Evolutionary conservation across 1,284 basidiomycete species (phyloP).

Genomic region (Boletus smithii): DNA sequence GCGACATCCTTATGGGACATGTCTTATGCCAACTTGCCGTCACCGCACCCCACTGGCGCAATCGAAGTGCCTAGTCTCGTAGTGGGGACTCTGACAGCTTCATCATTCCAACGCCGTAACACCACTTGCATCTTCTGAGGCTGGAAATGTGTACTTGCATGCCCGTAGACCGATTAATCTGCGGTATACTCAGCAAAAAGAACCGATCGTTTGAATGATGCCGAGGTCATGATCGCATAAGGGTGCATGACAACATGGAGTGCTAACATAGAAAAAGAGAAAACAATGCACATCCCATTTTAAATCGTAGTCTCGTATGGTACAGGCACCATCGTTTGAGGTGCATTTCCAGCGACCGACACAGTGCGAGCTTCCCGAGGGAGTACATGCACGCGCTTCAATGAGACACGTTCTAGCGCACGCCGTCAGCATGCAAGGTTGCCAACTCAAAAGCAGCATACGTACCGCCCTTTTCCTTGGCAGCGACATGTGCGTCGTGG

Average conservation of each 20-base stretch:
- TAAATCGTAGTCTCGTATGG: conserved; percentile 88
- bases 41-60: too few species aligned
- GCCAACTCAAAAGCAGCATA: conserved; percentile 18
- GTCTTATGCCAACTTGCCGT: too few species aligned
- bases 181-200: background rate
- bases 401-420: conserved; percentile 67
- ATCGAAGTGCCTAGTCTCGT: too few species aligned
- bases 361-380: conserved; percentile 84
- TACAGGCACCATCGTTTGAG: conserved; percentile 91
- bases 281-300: conserved; percentile 19
- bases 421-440: background rate
- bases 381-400: conserved; percentile 85
- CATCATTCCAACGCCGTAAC: too few species aligned
- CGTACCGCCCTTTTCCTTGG: conserved; percentile 87
- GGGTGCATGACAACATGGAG: conserved; percentile 5
- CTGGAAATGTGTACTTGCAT: too few species aligned
- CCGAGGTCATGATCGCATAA: conserved; percentile 24
- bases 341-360: conserved; percentile 73
- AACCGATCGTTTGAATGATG: background rate
- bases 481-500: conserved; percentile 80
- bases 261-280: conserved; percentile 16
- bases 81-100: too few species aligned
- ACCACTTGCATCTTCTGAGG: too few species aligned
- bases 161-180: too few species aligned
- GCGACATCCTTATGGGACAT: too few species aligned